Evolutionary conservation across 257 asterid genomes (phyloP), one percentile per base, ranked within the genome.

Genomic region (Gardenia jasminoides): DNA sequence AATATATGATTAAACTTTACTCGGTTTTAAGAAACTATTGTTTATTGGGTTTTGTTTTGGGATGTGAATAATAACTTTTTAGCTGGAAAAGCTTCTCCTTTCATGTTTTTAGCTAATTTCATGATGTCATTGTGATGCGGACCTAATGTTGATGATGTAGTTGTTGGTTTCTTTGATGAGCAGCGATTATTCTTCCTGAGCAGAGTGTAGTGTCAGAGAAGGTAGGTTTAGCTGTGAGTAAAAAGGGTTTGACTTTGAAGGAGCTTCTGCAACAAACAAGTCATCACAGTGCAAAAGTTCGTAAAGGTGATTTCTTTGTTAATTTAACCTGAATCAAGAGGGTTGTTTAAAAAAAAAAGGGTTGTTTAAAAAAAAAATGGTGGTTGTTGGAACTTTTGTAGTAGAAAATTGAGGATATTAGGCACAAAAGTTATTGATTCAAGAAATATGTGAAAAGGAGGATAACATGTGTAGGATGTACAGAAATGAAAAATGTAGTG

Each of bases 181-280:
- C 88, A 87, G 93, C 97, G 3, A 96, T 96, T 54, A 79, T 93
- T 81, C 94, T 96, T 13, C 98, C 98, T 10, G 99, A 96, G 89
- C 98, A 96, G 81, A 92, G 97, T 84, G 83, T 96, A 77, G 96
- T 88, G 7, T 80, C 97, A 16, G 97, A 93, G 71, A 96, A 88
- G 84, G 81, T 89, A 31, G 98, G 97, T 70, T 87, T 93, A 78
- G 96, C 98, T 7, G 91, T 91, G 72, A 93, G 94, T 84, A 93
- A 77, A 76, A 95, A 92, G 85, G 97, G 97, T 28, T 85, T 93
- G 90, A 93, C 98, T 44, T 76, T 96, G 62, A 96, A 96, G 89
- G 98, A 96, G 94, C 92, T 96, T 76, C 95, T 96, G 84, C 97
- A 96, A 83, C 99, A 96, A 76, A 89, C 97, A 17, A 89, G 94